phyloP scores from a whole-genome alignment of 1,284 basidiomycete genomes.

The Jaminaea rosea region DNA sequence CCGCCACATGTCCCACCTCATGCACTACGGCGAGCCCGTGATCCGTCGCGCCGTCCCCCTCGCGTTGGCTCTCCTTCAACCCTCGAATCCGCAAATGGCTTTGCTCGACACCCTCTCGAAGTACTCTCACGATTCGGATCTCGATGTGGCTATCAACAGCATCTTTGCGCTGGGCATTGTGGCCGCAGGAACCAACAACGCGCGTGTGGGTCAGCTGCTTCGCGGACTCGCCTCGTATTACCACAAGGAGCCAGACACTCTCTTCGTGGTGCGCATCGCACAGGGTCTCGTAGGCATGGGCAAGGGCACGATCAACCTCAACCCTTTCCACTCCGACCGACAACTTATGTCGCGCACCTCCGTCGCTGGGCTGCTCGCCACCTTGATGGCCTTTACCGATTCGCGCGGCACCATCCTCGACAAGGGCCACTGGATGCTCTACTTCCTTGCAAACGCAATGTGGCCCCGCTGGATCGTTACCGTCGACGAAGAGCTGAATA shows the following conservation, averaged over 20 bases:
- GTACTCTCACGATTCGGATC: constrained; percentile 97
- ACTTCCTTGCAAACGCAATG: constrained; percentile 89
- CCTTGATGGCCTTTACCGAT: constrained; percentile 84
- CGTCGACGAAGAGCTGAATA: constrained; percentile 68
- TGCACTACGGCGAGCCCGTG: constrained; percentile 94
- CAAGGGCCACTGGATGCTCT: constrained; percentile 97
- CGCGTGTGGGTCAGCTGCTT: constrained; percentile 92
- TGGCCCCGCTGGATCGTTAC: constrained; percentile 97
- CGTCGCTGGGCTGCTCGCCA: constrained; percentile 80
- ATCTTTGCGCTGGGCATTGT: constrained; percentile 99
- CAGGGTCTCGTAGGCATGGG: constrained; percentile 98
- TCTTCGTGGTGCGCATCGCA: constrained; percentile 92
- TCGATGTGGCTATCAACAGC: constrained; percentile 87
- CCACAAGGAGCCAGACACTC: constrained; percentile 88
- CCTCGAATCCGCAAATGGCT: constrained; percentile 90
- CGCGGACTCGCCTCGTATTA: constrained; percentile 94
- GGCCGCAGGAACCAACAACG: constrained; percentile 96
- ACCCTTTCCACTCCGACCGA: constrained; percentile 92
- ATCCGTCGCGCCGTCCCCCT: constrained; percentile 92
- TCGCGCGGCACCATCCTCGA: constrained; percentile 84
- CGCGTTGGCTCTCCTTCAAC: constrained; percentile 84
- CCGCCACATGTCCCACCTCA: constrained; percentile 50
- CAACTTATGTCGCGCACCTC: constrained; percentile 80
- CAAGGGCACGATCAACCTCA: constrained; percentile 95
- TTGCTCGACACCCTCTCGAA: constrained; percentile 98